Percentiles rank a stretch among this genome's conserved stretches.
phyloP scores from a whole-genome alignment of 306 rosid genomes.

The Albizia julibrissin region DNA sequence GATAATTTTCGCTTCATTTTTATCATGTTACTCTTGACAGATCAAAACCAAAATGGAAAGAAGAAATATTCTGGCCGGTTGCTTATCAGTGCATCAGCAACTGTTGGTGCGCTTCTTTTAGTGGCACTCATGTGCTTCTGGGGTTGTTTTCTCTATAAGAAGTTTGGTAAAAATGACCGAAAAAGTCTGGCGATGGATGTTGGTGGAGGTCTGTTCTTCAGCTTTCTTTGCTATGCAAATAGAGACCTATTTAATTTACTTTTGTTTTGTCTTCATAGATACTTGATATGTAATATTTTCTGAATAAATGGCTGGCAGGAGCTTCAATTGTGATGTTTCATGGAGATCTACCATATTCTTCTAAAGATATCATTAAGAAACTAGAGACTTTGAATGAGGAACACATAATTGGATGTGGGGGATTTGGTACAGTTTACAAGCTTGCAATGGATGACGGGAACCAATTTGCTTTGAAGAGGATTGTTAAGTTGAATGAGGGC shows the following conservation, averaged over 20 bases:
- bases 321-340: constrained; percentile 97
- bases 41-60: constrained; percentile 60
- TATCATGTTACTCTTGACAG: constrained; percentile 45
- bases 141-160: constrained; percentile 97
- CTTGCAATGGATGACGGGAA: constrained; percentile 99
- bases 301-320: constrained; percentile 55
- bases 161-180: constrained; percentile 78
- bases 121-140: constrained; percentile 99
- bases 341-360: constrained; percentile 98
- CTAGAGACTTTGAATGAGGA: constrained; percentile 89
- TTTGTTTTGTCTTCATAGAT: constrained; percentile 27
- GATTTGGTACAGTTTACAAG: constrained; percentile 94
- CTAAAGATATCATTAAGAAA: constrained; percentile 94
- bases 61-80: constrained; percentile 90
- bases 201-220: constrained; percentile 70
- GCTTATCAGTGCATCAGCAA: constrained; percentile 96
- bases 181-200: constrained; percentile 78
- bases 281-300: constrained; percentile 33
- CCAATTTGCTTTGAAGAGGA: constrained; percentile 91
- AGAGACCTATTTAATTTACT: constrained; percentile 22
- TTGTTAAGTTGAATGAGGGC: constrained; percentile 86
- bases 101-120: constrained; percentile 95
- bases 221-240: constrained; percentile 32
- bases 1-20: constrained; percentile 15
- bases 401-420: constrained; percentile 91